Percentiles rank a stretch among this genome's conserved stretches.
These are phyloP conservation scores for Bertia moriformis DNA, from an alignment of 2,329 filamentous ascomycete genomes.

Conservation along the genomic window DNA sequence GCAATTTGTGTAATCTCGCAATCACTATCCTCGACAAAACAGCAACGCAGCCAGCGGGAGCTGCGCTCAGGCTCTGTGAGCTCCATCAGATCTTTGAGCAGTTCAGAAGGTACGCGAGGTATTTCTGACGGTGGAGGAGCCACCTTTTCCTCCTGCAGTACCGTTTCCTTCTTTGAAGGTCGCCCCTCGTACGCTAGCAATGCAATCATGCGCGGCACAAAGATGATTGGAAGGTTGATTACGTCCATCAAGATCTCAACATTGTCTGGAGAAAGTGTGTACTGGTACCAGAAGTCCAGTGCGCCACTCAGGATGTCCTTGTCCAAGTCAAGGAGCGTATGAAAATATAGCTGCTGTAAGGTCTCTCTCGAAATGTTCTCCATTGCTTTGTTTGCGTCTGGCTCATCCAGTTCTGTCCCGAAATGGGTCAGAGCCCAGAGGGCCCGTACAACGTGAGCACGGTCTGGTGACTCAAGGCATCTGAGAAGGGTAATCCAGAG, in stretches of 20 bases:
- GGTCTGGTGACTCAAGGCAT: not conserved
- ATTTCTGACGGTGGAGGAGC: not conserved
- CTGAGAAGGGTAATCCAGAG: not conserved
- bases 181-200: not conserved
- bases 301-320: slow-evolving; percentile 1
- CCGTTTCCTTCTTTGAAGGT: not conserved
- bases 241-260: slow-evolving; percentile 1
- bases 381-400: not conserved
- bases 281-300: slow-evolving; percentile 1
- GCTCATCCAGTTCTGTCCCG: not conserved
- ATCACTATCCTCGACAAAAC: not conserved
- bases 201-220: not conserved
- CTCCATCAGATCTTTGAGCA: not conserved
- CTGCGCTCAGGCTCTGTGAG: slow-evolving; percentile 1
- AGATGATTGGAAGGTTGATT: not conserved
- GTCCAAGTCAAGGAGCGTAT: slow-evolving; percentile 1
- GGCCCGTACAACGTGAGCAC: not conserved
- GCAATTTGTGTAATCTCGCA: slow-evolving; percentile 1
- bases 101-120: not conserved
- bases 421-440: slow-evolving; percentile 1
- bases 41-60: slow-evolving; percentile 1
- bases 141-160: slow-evolving; percentile 1
- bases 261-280: not conserved
- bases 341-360: not conserved
- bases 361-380: not conserved